Conservation (phyloP, 2,329 filamentous ascomycete species). For the Aspergillus arachidicola region DNA sequence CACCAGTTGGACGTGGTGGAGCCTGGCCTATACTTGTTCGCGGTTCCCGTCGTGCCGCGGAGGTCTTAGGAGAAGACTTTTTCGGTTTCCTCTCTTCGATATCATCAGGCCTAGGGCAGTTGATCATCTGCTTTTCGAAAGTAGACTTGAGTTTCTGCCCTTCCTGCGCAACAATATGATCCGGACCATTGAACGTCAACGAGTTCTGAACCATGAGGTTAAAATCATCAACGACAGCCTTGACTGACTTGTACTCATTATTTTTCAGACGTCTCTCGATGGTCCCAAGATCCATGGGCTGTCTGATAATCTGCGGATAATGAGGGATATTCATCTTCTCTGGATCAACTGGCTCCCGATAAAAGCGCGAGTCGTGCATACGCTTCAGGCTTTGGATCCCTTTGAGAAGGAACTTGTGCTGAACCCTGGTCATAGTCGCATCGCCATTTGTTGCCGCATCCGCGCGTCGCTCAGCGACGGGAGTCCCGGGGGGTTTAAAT, state of each 20-base stretch:
- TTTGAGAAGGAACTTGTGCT: conserved; percentile 46
- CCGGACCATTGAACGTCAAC: conserved; percentile 76
- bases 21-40: conserved; percentile 46
- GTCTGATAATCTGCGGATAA: conserved; percentile 70
- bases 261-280: conserved; percentile 81
- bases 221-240: conserved; percentile 74
- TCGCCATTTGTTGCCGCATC: conserved; percentile 19
- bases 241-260: conserved; percentile 68
- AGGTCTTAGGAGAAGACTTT: conserved; percentile 45
- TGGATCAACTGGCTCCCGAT: conserved; percentile 75
- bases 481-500: conserved; percentile 49
- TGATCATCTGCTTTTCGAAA: conserved; percentile 63
- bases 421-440: conserved; percentile 42
- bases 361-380: conserved; percentile 76
- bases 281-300: conserved; percentile 81
- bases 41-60: conserved; percentile 52
- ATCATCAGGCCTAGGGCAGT: conserved; percentile 59
- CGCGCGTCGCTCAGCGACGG: conserved; percentile 33
- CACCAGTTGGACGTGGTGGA: conserved; percentile 34
- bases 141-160: conserved; percentile 63
- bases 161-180: conserved; percentile 71
- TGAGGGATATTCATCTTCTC: conserved; percentile 75
- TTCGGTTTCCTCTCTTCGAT: conserved; percentile 65
- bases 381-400: conserved; percentile 67
- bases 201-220: conserved; percentile 79